A percentile compares a stretch with the other conserved stretches of the same genome.
phyloP scores from a whole-genome alignment of 352 stramenopile species.

The Phytophthora sp. region DNA sequence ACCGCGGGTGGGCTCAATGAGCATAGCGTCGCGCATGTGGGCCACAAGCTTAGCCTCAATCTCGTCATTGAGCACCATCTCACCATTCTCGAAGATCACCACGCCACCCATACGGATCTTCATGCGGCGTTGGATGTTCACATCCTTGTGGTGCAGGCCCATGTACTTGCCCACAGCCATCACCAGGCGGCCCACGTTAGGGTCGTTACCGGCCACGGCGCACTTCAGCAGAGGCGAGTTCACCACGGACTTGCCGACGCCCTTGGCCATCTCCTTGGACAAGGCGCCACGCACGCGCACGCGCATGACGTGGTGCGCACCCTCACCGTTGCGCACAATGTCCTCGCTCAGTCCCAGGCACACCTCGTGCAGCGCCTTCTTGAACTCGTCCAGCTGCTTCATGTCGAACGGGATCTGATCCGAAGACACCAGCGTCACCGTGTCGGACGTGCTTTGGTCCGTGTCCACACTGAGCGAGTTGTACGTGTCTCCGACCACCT shows the following conservation, averaged over 20 bases:
- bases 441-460: conserved; percentile 98
- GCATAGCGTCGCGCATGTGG: conserved; percentile 95
- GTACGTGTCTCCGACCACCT: conserved; percentile 89
- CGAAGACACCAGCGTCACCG: conserved; percentile 95
- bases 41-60: conserved; percentile 93
- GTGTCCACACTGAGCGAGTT: conserved; percentile 97
- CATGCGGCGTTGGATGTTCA: conserved; percentile 82
- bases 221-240: conserved; percentile 98
- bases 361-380: conserved; percentile 92
- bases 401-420: conserved; percentile 91
- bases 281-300: conserved; percentile 90
- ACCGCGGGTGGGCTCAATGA: conserved; percentile 81
- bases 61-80: conserved; percentile 93
- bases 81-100: conserved; percentile 94
- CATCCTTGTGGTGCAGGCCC: conserved; percentile 91
- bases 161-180: conserved; percentile 97
- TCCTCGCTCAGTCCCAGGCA: conserved; percentile 94
- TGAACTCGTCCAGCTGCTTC: conserved; percentile 87
- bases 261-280: conserved; percentile 82
- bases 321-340: conserved; percentile 99
- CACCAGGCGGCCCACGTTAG: conserved; percentile 97
- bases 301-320: conserved; percentile 97
- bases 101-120: conserved; percentile 91
- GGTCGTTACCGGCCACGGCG: conserved; percentile 97
- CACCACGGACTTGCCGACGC: conserved; percentile 92